Evolutionary conservation across 2,329 filamentous ascomycete species (phyloP), one percentile per base, ranked within the genome.

Genomic region (Cercospora sp.): DNA sequence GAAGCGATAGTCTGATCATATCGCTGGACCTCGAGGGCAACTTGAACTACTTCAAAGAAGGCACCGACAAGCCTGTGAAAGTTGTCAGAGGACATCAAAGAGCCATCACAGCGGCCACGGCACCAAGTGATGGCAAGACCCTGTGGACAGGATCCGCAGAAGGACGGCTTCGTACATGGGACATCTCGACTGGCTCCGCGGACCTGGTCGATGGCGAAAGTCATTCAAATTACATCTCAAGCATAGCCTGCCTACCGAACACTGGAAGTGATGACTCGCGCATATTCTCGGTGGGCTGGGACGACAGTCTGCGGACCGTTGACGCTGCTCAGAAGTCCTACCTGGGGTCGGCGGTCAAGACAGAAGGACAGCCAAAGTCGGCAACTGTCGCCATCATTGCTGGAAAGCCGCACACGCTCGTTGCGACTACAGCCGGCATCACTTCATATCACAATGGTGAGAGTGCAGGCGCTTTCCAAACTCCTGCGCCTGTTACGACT

Each of bases 111-210:
- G 89, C 94, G 4, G 82, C 97, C 42, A 86, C 85, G 3, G 82
- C 85, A 8, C 86, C 84, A 6, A 84, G 80, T 1, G 82, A 86
- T 33, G 76, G 82, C 55, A 84, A 89, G 64, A 91, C 90, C 0
- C 80, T 98, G 13, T 94, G 90, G 85, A 96, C 94, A 0, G 95
- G 95, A 68, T 97, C 93, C 80, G 96, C 94, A 73, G 95, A 99
- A 70, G 95, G 95, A 58, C 88, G 91, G 45, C 88, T 97, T 28
- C 91, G 91, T 77, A 88, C 87, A 65, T 99, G 95, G 94, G 90
- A 98, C 76, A 78, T 92, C 30, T 82, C 85, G 16, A 87, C 85
- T 3, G 94, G 94, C 1, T 78, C 84, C 53, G 92, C 90, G 23
- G 85, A 88, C 31, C 85, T 87, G 12, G 86, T 96, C 10, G 91